Evolutionary conservation across 129 eudicot species (phyloP).

Genomic region (Helianthus tuberosus): DNA sequence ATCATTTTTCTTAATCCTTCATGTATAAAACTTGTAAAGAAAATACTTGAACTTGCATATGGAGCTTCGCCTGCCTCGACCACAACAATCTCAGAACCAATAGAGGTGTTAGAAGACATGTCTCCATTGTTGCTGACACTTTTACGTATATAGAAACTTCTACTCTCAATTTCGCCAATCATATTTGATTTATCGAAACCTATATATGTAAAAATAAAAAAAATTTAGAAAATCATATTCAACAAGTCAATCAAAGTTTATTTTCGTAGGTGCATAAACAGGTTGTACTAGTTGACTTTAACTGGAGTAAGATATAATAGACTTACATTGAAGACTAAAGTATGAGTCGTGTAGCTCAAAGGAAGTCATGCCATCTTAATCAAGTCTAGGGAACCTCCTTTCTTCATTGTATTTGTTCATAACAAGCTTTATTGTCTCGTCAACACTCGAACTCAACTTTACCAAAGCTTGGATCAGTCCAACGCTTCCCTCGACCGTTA

Average conservation of each 20-base stretch:
- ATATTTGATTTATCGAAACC: slow-evolving; percentile 64
- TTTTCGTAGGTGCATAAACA: too few relatives aligned
- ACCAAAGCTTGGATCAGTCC: too few relatives aligned
- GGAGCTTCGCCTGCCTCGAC: slow-evolving; percentile 5
- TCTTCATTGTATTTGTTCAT: too few relatives aligned
- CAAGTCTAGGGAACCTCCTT: too few relatives aligned
- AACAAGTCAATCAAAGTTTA: background rate
- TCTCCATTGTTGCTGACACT: slow-evolving; percentile 14
- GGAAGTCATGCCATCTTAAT: too few relatives aligned
- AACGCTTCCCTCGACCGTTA: too few relatives aligned
- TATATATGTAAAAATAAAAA: slow-evolving; percentile 10
- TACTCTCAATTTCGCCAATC: slow-evolving; percentile 76
- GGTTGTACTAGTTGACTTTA: too few relatives aligned
- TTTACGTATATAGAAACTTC: slow-evolving; percentile 84
- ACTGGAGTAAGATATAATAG: background rate
- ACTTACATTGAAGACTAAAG: slow-evolving; percentile 75
- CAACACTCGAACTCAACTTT: too few relatives aligned
- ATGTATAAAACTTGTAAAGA: slow-evolving; percentile 34
- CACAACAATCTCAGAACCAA: slow-evolving; percentile 20
- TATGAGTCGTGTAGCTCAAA: too few relatives aligned
- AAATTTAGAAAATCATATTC: too few relatives aligned
- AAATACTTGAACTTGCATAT: background rate
- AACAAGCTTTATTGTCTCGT: too few relatives aligned
- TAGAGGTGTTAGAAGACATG: slow-evolving; percentile 5
- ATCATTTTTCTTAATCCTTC: slow-evolving; percentile 39